Percentiles rank a stretch among this genome's conserved stretches.
These are phyloP conservation scores for Dactylonectria macrodidyma DNA, from an alignment of 2,329 filamentous ascomycete species.

Conservation along the genomic window DNA sequence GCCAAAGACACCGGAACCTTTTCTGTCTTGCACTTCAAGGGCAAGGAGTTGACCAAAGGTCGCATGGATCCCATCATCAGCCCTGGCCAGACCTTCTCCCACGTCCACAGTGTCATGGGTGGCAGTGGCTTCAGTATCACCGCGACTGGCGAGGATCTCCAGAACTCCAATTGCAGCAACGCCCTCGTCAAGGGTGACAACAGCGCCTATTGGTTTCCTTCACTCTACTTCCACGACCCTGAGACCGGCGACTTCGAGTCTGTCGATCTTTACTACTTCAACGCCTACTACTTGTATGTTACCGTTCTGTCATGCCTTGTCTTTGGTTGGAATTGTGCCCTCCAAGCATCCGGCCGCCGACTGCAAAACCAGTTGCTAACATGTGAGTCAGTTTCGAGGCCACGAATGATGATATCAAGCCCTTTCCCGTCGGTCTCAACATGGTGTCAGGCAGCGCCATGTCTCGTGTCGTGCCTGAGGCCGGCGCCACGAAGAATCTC, in stretches of 20 bases:
- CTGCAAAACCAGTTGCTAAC: constrained; percentile 28
- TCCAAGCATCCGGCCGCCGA: not conserved
- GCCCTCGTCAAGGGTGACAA: constrained; percentile 78
- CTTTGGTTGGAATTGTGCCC: not conserved
- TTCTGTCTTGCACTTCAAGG: constrained; percentile 80
- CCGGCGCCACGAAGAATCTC: constrained; percentile 64
- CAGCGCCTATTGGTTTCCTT: constrained; percentile 84
- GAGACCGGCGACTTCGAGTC: constrained; percentile 74
- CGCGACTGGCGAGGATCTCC: constrained; percentile 73
- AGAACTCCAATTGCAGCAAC: constrained; percentile 77
- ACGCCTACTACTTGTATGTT: constrained; percentile 81
- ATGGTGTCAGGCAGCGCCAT: constrained; percentile 78
- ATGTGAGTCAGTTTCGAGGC: constrained; percentile 66
- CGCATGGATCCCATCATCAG: constrained; percentile 78
- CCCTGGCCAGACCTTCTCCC: constrained; percentile 70
- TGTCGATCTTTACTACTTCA: constrained; percentile 80
- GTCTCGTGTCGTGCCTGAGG: constrained; percentile 70
- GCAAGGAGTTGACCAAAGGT: constrained; percentile 73
- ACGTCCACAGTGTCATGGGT: constrained; percentile 81
- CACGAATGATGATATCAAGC: constrained; percentile 75
- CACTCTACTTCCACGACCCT: constrained; percentile 77
- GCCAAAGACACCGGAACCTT: constrained; percentile 68
- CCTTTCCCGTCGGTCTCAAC: constrained; percentile 80
- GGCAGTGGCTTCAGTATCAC: constrained; percentile 76
- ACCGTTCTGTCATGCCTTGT: not conserved